These are phyloP conservation scores for Pseudogymnoascus sp. DNA, from an alignment of 2,329 filamentous ascomycete species.

Conservation along the genomic window DNA sequence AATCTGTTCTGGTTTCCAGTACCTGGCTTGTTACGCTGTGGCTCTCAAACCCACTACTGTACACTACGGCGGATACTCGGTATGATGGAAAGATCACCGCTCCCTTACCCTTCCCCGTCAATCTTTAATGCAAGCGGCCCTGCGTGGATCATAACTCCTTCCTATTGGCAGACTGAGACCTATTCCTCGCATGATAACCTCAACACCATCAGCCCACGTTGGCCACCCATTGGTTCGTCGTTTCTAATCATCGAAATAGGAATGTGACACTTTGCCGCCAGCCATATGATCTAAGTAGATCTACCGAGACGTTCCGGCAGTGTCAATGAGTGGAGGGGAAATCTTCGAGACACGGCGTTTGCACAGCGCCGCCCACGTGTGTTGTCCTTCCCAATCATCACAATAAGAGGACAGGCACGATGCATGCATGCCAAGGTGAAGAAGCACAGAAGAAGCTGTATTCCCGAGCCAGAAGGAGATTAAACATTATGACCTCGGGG, in stretches of 20 bases:
- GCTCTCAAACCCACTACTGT: background rate
- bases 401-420: background rate
- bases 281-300: background rate
- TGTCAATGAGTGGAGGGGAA: background rate
- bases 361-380: background rate
- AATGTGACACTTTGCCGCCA: constrained; percentile 1
- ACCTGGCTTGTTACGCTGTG: background rate
- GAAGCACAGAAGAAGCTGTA: background rate
- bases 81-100: background rate
- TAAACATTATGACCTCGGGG: background rate
- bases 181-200: constrained; percentile 4
- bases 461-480: background rate
- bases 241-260: constrained; percentile 1
- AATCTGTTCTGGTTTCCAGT: background rate
- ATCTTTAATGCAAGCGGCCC: constrained; percentile 5
- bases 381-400: background rate
- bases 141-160: background rate
- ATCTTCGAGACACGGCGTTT: background rate
- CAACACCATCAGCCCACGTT: constrained; percentile 1
- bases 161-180: background rate
- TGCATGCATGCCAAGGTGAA: constrained; percentile 1
- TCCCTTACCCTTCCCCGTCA: background rate
- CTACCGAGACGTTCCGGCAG: constrained; percentile 6
- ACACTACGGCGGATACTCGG: constrained; percentile 1
- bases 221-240: constrained; percentile 2